phyloP scores from a whole-genome alignment of 345 rosid species.

The Adansonia digitata region DNA sequence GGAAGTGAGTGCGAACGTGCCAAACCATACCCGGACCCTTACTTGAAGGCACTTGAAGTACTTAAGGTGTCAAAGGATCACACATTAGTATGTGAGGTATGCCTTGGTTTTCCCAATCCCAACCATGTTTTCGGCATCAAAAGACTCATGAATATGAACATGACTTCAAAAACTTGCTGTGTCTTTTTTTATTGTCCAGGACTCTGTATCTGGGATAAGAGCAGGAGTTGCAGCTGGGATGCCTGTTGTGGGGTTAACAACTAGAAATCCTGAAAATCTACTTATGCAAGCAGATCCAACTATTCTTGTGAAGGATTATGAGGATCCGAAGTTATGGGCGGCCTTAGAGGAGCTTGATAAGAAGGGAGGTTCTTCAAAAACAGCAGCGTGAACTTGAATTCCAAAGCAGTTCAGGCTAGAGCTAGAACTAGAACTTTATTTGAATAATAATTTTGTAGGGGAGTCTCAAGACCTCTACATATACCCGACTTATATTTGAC shows the following conservation, averaged over 20 bases:
- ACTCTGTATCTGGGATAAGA: slow-evolving; percentile 81
- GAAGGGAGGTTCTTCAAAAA: slow-evolving; percentile 22
- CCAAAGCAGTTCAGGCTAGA: not conserved
- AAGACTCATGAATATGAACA: not conserved
- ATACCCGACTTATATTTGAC: not conserved
- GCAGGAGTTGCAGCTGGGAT: slow-evolving; percentile 97
- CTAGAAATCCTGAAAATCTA: slow-evolving; percentile 63
- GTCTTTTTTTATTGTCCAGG: slow-evolving; percentile 31
- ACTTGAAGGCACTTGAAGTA: slow-evolving; percentile 73
- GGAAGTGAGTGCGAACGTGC: slow-evolving; percentile 79
- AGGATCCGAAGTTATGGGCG: slow-evolving; percentile 70
- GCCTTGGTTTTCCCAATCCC: slow-evolving; percentile 12
- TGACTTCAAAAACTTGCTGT: not conserved
- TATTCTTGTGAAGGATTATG: slow-evolving; percentile 66
- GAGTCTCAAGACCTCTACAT: not conserved
- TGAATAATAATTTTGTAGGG: not conserved
- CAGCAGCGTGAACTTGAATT: slow-evolving; percentile 1
- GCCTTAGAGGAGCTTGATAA: slow-evolving; percentile 73
- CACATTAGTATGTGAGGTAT: slow-evolving; percentile 69
- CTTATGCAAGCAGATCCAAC: slow-evolving; percentile 74
- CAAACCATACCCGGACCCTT: slow-evolving; percentile 87
- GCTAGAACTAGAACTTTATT: not conserved
- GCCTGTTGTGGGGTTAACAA: slow-evolving; percentile 76
- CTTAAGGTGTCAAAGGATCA: slow-evolving; percentile 85
- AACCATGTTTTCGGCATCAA: not conserved